phyloP scores from a whole-genome alignment of 108 stramenopile species.

The Asterionellopsis glacialis region DNA sequence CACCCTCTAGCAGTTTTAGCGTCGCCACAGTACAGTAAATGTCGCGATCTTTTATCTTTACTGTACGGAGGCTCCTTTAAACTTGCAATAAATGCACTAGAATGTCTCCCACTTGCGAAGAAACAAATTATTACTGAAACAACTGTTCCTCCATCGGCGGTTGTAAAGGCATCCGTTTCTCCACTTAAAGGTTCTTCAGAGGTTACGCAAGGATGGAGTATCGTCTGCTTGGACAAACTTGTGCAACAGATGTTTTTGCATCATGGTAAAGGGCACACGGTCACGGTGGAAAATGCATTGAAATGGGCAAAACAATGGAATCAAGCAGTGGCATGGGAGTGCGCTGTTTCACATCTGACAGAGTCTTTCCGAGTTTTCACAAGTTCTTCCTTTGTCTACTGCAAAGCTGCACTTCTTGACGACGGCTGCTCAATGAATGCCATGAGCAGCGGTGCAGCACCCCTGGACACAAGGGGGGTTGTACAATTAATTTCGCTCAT shows the following conservation, averaged over 20 bases:
- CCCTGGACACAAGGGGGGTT: slow-evolving; percentile 4
- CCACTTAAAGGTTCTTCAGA: slow-evolving; percentile 35
- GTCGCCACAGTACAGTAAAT: background rate
- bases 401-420: slow-evolving; percentile 11
- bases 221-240: slow-evolving; percentile 32
- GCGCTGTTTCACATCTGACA: slow-evolving; percentile 45
- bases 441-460: background rate
- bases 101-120: slow-evolving; percentile 20
- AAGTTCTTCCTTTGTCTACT: slow-evolving; percentile 23
- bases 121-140: slow-evolving; percentile 21
- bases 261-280: background rate
- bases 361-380: slow-evolving; percentile 41
- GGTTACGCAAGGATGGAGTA: slow-evolving; percentile 40
- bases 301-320: slow-evolving; percentile 63
- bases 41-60: no score
- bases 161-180: slow-evolving; percentile 21
- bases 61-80: no score
- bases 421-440: slow-evolving; percentile 12
- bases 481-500: slow-evolving; percentile 9
- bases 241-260: slow-evolving; percentile 2
- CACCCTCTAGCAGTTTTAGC: background rate
- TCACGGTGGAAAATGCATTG: slow-evolving; percentile 9
- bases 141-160: slow-evolving; percentile 33
- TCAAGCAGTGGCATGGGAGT: slow-evolving; percentile 25
- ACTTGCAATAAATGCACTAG: no score